Evolutionary conservation across 371 early-diverging fungal species (phyloP).

Genomic region (Mucor lusitanicus): DNA sequence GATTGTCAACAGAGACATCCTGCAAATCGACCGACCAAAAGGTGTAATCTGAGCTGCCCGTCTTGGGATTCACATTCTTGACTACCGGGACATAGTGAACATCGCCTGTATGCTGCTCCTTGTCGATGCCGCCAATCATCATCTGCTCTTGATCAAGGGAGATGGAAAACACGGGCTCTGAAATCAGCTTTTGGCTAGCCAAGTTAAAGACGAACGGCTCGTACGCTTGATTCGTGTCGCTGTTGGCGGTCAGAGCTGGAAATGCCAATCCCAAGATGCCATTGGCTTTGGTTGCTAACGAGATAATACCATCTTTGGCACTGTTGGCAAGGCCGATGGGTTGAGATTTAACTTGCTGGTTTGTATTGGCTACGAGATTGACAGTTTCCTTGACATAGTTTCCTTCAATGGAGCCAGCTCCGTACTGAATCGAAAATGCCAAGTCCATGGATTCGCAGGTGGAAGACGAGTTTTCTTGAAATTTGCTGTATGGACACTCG

Average conservation of each 20-base stretch:
- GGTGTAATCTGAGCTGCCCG: slow-evolving; percentile 2
- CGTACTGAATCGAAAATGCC: slow-evolving; percentile 20
- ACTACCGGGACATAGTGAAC: slow-evolving; percentile 45
- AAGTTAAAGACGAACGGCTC: slow-evolving; percentile 24
- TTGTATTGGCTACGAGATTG: slow-evolving; percentile 12
- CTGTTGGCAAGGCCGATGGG: slow-evolving; percentile 30
- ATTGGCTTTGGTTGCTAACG: slow-evolving; percentile 18
- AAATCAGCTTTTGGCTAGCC: slow-evolving; percentile 10
- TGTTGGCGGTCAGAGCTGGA: slow-evolving; percentile 18
- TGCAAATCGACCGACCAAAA: slow-evolving; percentile 8
- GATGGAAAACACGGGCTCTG: slow-evolving; percentile 23
- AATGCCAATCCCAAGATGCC: slow-evolving; percentile 36
- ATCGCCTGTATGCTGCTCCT: slow-evolving; percentile 46
- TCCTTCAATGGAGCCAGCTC: slow-evolving; percentile 22
- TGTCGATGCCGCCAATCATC: slow-evolving; percentile 61
- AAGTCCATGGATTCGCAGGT: slow-evolving; percentile 10
- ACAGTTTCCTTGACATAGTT: slow-evolving; percentile 26
- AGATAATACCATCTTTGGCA: slow-evolving; percentile 13
- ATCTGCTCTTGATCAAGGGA: slow-evolving; percentile 39
- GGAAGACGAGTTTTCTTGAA: slow-evolving; percentile 10
- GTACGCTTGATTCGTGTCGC: slow-evolving; percentile 1
- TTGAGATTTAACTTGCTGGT: slow-evolving; percentile 18
- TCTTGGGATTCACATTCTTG: slow-evolving; percentile 1
- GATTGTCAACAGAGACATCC: neutral
- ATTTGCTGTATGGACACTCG: slow-evolving; percentile 15